These are phyloP conservation scores for Dryas alaskensis DNA, from an alignment of 306 rosid genomes.

Conservation along the genomic window DNA sequence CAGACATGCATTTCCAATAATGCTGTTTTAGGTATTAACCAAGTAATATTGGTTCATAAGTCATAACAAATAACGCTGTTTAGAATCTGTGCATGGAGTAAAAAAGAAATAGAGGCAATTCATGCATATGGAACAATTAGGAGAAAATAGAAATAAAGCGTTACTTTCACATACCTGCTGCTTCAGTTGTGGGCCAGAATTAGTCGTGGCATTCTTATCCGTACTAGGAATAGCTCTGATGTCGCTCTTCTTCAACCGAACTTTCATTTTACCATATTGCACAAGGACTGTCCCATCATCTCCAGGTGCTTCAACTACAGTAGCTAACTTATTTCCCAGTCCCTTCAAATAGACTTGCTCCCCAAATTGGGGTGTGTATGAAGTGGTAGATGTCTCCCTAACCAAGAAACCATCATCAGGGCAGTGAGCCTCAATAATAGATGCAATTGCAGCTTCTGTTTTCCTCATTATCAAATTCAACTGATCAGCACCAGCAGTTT, in stretches of 20 bases:
- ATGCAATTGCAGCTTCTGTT: constrained; percentile 69
- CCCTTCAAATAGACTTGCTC: constrained; percentile 66
- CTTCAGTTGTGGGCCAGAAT: constrained; percentile 38
- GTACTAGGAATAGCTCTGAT: constrained; percentile 48
- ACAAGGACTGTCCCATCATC: constrained; percentile 66
- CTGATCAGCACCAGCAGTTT: constrained; percentile 44
- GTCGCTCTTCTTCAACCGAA: constrained; percentile 72
- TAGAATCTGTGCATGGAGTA: not conserved
- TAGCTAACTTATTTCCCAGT: constrained; percentile 73
- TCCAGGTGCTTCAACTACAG: constrained; percentile 61
- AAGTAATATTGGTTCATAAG: not conserved
- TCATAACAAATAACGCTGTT: not conserved
- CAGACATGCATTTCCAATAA: not conserved
- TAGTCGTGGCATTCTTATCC: constrained; percentile 36
- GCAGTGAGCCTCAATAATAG: constrained; percentile 56
- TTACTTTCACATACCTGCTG: constrained; percentile 51
- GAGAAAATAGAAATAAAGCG: not conserved
- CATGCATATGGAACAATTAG: not conserved
- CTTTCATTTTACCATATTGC: constrained; percentile 82
- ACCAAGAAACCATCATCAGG: constrained; percentile 34
- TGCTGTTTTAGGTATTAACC: not conserved
- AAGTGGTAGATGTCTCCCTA: constrained; percentile 34
- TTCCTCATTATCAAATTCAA: constrained; percentile 59
- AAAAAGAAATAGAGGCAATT: not conserved
- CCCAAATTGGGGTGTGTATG: constrained; percentile 65